Evolutionary conservation across 257 asterid genomes (phyloP), one percentile per base, ranked within the genome.

Genomic region (Rubia yunnanensis): DNA sequence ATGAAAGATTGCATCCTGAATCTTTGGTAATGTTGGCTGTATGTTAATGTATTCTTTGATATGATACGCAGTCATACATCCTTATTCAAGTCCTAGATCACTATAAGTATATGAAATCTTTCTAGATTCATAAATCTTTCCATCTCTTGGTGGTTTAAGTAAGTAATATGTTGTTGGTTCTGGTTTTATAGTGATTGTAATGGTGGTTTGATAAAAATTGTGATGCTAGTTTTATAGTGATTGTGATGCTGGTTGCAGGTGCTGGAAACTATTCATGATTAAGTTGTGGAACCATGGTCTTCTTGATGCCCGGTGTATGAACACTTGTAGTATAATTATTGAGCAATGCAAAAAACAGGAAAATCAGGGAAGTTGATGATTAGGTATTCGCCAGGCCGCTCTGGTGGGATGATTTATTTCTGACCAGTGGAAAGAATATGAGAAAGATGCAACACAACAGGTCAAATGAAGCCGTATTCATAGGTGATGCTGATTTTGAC

Each of bases 231-330:
- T 48, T 59, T 32, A 52, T 20, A 23, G 14, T 34, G 18, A 53
- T 39, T 60, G 1, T 64, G 38, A 26, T 0, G n/a, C 62, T 4
- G 31, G 41, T 66, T 23, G 71, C 81, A 94, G 99, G 95, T 88
- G 98, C 69, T 94, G 99, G 99, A 88, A 91, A 79, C 76, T 94
- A 50, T 87, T 88, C 54, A 88, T 94, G 99, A 71, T 82, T 49
- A 94, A 94, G 72, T 80, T 94, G 10, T 94, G 99, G 98, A 94
- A 86, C 64, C 95, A 94, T 50, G 99, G 99, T 20, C 89, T 94
- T 20, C 87, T 94, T 41, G 99, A 88, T 72, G 86, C 91, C 1
- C 95, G 95, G 22, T 56, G 86, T 0, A 81, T 94, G 90, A 88
- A 91, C 83, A 85, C 41, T 28, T 94, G 99, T 72, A 88, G 80